These are phyloP conservation scores for Trametes polyzona DNA, from an alignment of 1,284 basidiomycete species.

Conservation along the genomic window DNA sequence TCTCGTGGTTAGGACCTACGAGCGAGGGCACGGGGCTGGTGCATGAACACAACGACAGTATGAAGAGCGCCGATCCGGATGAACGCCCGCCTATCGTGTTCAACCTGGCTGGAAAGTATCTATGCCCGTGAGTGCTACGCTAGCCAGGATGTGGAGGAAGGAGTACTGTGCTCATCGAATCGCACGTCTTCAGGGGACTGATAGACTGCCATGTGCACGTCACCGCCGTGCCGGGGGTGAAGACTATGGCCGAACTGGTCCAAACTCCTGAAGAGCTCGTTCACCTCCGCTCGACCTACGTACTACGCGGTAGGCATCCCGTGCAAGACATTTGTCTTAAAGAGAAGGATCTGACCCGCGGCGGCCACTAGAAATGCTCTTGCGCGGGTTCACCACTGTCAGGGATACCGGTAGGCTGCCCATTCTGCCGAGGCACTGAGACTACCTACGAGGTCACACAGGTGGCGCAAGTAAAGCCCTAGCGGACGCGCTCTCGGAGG, in stretches of 20 bases:
- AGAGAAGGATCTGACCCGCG: not conserved
- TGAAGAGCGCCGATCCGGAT: too few relatives aligned
- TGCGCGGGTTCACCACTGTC: constrained; percentile 52
- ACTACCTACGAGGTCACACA: not conserved
- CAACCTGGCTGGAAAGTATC: constrained; percentile 41
- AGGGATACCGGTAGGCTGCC: constrained; percentile 43
- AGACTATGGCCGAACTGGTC: constrained; percentile 43
- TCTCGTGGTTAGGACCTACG: constrained; percentile 36
- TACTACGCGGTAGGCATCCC: constrained; percentile 37
- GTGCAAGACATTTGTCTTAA: not conserved
- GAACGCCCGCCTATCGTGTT: constrained; percentile 30
- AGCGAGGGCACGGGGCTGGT: too few relatives aligned
- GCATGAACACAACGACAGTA: too few relatives aligned
- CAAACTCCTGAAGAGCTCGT: constrained; percentile 40
- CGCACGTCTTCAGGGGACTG: constrained; percentile 31
- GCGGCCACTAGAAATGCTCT: constrained; percentile 42
- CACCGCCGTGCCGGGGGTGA: constrained; percentile 44
- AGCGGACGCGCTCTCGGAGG: constrained; percentile 46
- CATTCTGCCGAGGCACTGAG: not conserved
- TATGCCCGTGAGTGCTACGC: constrained; percentile 41
- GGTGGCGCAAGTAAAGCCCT: constrained; percentile 47
- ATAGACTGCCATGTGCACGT: constrained; percentile 53
- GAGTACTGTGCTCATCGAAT: too few relatives aligned
- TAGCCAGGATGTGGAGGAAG: too few relatives aligned
- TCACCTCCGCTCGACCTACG: constrained; percentile 42